Percentiles rank a stretch among this genome's conserved stretches.
These are phyloP conservation scores for Pseudogymnoascus sp. DNA, from an alignment of 2,329 filamentous ascomycete species.

Conservation along the genomic window DNA sequence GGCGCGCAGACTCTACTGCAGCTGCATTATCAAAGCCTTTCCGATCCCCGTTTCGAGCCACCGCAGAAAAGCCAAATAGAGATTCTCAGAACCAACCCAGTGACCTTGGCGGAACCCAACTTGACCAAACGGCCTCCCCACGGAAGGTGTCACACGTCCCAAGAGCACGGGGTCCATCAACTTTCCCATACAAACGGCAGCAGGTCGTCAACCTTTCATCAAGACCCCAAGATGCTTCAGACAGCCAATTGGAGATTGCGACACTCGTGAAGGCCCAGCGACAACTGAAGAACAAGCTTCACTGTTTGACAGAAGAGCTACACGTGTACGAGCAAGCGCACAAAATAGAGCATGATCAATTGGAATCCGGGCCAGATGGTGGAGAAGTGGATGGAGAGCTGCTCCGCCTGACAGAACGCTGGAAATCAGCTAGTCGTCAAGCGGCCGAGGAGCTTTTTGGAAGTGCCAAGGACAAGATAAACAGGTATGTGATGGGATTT, in stretches of 20 bases:
- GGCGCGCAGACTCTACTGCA: constrained; percentile 51
- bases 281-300: constrained; percentile 27
- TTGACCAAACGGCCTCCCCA: not conserved
- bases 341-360: constrained; percentile 36
- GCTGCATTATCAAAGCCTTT: constrained; percentile 63
- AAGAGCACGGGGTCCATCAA: not conserved
- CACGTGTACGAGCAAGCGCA: constrained; percentile 46
- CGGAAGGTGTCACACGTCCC: not conserved
- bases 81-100: not conserved
- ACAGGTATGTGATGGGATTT: constrained; percentile 32
- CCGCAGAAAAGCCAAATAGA: constrained; percentile 5
- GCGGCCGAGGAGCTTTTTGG: constrained; percentile 64
- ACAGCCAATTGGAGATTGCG: constrained; percentile 23
- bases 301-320: constrained; percentile 33
- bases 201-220: not conserved
- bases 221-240: not conserved
- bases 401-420: constrained; percentile 48
- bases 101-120: not conserved
- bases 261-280: constrained; percentile 27
- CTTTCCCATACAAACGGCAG: not conserved
- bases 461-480: constrained; percentile 51
- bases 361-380: constrained; percentile 13
- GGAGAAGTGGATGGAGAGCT: constrained; percentile 45
- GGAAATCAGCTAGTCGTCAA: constrained; percentile 51
- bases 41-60: constrained; percentile 57